Evolutionary conservation across 208 protist genomes (phyloP).

Genomic region (Crithidia acanthocephali): DNA sequence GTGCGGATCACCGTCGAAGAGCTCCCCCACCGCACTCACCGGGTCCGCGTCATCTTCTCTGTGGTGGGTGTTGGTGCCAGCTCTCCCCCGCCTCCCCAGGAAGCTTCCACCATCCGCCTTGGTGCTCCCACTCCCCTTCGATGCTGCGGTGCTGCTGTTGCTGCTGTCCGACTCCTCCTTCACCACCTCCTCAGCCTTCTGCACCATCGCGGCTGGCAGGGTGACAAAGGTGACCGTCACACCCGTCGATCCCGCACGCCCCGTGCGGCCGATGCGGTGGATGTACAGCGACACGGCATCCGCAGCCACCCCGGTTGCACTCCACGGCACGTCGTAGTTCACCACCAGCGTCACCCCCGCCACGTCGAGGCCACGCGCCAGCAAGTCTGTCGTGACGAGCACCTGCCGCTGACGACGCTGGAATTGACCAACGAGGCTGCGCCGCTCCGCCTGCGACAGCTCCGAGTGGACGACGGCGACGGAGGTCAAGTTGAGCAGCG

Average conservation of each 20-base stretch:
- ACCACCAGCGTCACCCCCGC: conserved; percentile 96
- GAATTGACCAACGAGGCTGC: conserved; percentile 96
- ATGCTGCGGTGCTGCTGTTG: not conserved
- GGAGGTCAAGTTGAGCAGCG: conserved; percentile 55
- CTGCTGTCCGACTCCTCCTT: not conserved
- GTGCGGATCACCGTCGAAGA: conserved; percentile 31
- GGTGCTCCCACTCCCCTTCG: not conserved
- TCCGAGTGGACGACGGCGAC: conserved; percentile 80
- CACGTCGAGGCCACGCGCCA: conserved; percentile 95
- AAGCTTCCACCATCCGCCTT: too few species aligned
- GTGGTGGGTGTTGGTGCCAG: too few species aligned
- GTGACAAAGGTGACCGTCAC: conserved; percentile 94
- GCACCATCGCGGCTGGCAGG: conserved; percentile 49
- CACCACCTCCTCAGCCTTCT: conserved; percentile 28
- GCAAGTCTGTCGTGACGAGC: conserved; percentile 98
- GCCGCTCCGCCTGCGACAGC: conserved; percentile 88
- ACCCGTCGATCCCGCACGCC: conserved; percentile 87
- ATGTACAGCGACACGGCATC: conserved; percentile 93
- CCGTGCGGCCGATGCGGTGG: conserved; percentile 96
- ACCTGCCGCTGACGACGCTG: conserved; percentile 93
- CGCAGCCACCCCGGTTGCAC: conserved; percentile 7
- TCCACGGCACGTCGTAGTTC: conserved; percentile 98
- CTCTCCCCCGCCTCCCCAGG: not conserved
- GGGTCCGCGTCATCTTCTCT: conserved; percentile 15
- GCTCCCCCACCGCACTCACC: conserved; percentile 20